Evolutionary conservation across 306 rosid genomes (phyloP).

Genomic region (Erythrophleum fordii): DNA sequence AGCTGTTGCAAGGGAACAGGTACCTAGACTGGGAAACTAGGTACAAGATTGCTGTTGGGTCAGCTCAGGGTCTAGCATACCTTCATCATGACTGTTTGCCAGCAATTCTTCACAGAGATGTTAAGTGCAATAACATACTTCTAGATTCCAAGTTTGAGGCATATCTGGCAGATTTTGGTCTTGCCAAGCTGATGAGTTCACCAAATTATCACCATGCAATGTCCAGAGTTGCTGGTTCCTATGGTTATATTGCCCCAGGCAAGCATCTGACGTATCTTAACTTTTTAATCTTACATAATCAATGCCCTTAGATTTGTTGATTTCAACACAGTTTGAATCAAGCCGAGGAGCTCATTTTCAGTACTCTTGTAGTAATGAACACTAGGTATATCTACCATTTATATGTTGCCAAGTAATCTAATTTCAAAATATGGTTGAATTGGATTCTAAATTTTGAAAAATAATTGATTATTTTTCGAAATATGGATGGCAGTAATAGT

Average conservation of each 20-base stretch:
- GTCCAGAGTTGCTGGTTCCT: constrained; percentile 98
- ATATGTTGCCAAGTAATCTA: neutral
- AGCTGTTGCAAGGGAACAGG: constrained; percentile 81
- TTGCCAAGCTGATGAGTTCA: constrained; percentile 88
- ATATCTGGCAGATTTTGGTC: constrained; percentile 93
- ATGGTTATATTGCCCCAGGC: constrained; percentile 99
- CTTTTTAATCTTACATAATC: neutral
- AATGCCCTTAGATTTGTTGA: constrained; percentile 11
- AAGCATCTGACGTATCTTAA: constrained; percentile 33
- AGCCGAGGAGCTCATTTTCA: neutral
- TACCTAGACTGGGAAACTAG: constrained; percentile 94
- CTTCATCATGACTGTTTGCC: constrained; percentile 98
- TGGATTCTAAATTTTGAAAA: neutral
- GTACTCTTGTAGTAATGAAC: neutral
- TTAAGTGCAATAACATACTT: constrained; percentile 95
- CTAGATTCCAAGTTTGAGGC: constrained; percentile 91
- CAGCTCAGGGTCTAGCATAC: constrained; percentile 93
- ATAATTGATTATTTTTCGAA: neutral
- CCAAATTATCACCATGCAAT: constrained; percentile 86
- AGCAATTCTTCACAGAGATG: constrained; percentile 93
- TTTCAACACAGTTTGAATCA: constrained; percentile 11
- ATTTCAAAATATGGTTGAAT: neutral
- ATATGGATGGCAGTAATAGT: neutral
- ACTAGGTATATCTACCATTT: neutral
- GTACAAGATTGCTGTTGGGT: constrained; percentile 94